Evolutionary conservation across 176 grass and related monocot genomes (phyloP), one percentile per base, ranked within the genome.

Genomic region (Eremochloa ophiuroides): DNA sequence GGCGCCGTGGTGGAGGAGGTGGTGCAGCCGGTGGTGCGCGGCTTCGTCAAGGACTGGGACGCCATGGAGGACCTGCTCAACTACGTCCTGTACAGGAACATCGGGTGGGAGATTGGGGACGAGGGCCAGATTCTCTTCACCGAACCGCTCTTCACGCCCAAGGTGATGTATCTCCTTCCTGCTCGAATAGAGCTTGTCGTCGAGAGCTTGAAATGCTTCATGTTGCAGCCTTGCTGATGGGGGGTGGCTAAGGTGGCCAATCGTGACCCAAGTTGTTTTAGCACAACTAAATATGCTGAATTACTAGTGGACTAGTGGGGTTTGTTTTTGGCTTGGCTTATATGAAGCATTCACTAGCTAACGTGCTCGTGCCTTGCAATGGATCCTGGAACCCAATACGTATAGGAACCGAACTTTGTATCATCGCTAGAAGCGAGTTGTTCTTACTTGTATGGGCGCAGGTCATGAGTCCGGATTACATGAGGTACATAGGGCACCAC

Each of bases 51-150:
- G 72, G 93, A 99, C 73, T 99, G 96, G 96, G 93, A 95, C 77
- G 91, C 93, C 28, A 95, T 99, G 93, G 96, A 95, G 89, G 96
- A 95, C 81, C 87, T 99, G 37, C 91, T 99, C 46, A 86, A 71
- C 53, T 90, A 93, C 80, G 93, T 95, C 38, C 85, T 99, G 43
- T 99, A 99, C 75, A 77, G 87, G 14, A 89, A 90, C 87, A 87
- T 99, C 47, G 96, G 96, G 22, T 99, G 96, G 96, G 96, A 99
- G 88, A 93, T 90, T 60, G 96, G 96, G 61, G 96, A 99, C 7
- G 96, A 99, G 90, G 96, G 96, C 41, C 96, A 99, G 67, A 93
- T 99, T 77, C 84, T 99, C 79, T 99, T 95, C 69, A 95, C 96
- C 0, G 85, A 99, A 70, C 96, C 96, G 16, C 93, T 93, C 34